Evolutionary conservation across 148 eudicot genomes (phyloP), one percentile per base, ranked within the genome.

Genomic region (Nepenthes mirabilis): DNA sequence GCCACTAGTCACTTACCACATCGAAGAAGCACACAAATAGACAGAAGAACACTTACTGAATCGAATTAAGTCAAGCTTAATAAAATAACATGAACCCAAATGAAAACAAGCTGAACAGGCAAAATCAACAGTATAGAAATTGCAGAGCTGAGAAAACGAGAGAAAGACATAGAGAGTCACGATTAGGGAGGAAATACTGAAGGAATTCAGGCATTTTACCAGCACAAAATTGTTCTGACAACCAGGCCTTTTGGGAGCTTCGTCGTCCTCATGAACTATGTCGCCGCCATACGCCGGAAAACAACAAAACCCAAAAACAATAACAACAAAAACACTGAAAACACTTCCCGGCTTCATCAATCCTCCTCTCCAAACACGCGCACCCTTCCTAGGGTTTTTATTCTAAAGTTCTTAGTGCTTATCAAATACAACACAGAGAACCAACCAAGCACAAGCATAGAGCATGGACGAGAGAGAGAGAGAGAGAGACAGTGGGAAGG

Each of bases 251-350:
- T 73, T 80, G 1, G 95, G 97, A 55, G 97, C 91, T 11, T 43
- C 48, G 74, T 82, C 80, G 77, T 90, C 95, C 56, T 79, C 85
- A 59, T 90, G 97, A 57, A 90, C 97, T 59, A 90, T 90, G 52
- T 90, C 97, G 54, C 97, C 95, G 2, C 79, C 95, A 69, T 72
- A 37, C 5, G 37, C 61, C n/a, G 33, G 58, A 72, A 61, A 63
- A 75, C 36, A 33, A 2, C 48, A 49, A 63, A 65, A 55, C 63
- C 67, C 47, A 45, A 52, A 37, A 51, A 61, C 49, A 60, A 54
- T 14, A 45, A 43, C 34, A 54, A 55, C 35, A 55, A 33, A 55
- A 32, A 54, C 60, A 59, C 47, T 59, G 47, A 71, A 55, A 47
- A 11, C 52, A 43, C 63, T 60, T 47, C 52, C 36, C 43, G 45